Evolutionary conservation across 768 basidiomycete genomes (phyloP).

Genomic region (Suillus subalutaceus): DNA sequence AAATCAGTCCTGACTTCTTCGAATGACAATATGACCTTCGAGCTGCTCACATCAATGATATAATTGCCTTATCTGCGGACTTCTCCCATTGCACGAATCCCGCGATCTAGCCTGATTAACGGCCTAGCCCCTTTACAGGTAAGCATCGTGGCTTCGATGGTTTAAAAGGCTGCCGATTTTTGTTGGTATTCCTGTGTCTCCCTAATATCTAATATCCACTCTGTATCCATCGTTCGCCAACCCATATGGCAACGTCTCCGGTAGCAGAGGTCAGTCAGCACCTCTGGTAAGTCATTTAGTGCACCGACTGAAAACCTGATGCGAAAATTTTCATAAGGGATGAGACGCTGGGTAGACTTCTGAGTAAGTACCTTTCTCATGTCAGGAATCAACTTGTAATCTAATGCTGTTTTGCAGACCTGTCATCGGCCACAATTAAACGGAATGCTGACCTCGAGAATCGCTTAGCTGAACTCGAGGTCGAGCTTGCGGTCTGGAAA

Average conservation of each 20-base stretch:
- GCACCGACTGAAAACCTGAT: conserved; percentile 19
- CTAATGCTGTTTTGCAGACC: conserved; percentile 43
- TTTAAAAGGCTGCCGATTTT: conserved; percentile 38
- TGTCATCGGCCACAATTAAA: conserved; percentile 65
- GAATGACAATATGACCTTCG: conserved; percentile 20
- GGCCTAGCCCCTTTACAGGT: conserved; percentile 45
- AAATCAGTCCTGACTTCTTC: conserved; percentile 26
- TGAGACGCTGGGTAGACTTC: conserved; percentile 61
- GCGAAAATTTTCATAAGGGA: conserved; percentile 50
- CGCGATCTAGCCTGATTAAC: conserved; percentile 57
- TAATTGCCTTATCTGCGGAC: conserved; percentile 36
- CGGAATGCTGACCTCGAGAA: conserved; percentile 66
- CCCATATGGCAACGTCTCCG: conserved; percentile 57
- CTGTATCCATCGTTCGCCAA: conserved; percentile 35
- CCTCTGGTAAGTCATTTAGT: conserved; percentile 53
- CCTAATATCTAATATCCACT: conserved; percentile 37
- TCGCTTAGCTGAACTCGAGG: conserved; percentile 67
- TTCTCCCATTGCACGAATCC: conserved; percentile 56
- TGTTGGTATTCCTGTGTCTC: conserved; percentile 36
- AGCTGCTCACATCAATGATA: conserved; percentile 15
- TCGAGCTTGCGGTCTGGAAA: conserved; percentile 72
- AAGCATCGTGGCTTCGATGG: conserved; percentile 31
- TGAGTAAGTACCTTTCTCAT: conserved; percentile 45
- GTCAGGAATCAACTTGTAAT: conserved; percentile 10
- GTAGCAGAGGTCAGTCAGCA: conserved; percentile 63